These are phyloP conservation scores for Austroboletus novae-zelandiae DNA, from an alignment of 1,284 basidiomycete species.

Conservation along the genomic window DNA sequence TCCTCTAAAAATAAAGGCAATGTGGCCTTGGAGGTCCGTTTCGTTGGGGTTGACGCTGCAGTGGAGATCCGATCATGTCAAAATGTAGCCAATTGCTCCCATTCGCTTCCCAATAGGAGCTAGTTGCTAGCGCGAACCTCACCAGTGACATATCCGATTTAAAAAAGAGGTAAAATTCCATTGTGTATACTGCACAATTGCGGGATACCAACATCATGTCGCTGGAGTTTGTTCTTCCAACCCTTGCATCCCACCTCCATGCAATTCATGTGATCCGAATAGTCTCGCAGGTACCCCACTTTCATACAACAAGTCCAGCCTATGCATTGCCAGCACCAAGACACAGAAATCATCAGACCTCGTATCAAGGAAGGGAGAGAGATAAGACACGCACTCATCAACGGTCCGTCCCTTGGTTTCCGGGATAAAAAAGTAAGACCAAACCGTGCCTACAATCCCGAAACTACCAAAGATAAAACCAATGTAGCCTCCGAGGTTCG, in stretches of 20 bases:
- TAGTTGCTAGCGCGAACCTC: too few species aligned
- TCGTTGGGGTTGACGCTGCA: too few species aligned
- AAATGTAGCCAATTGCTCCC: too few species aligned
- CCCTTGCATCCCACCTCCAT: not conserved
- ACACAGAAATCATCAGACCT: not conserved
- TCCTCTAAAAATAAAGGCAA: too few species aligned
- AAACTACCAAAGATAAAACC: constrained; percentile 31
- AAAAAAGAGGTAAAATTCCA: too few species aligned
- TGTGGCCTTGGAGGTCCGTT: too few species aligned
- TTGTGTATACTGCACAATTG: too few species aligned
- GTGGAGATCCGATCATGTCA: too few species aligned
- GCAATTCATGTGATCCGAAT: constrained; percentile 17
- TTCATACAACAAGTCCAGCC: constrained; percentile 28
- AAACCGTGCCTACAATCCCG: constrained; percentile 19
- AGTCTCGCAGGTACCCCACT: constrained; percentile 17
- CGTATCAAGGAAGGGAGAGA: not conserved
- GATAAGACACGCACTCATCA: constrained; percentile 23
- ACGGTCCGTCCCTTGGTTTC: constrained; percentile 31
- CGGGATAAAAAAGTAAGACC: constrained; percentile 27
- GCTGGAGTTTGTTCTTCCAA: too few species aligned
- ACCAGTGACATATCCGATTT: too few species aligned
- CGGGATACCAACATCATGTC: too few species aligned
- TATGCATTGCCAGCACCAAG: not conserved
- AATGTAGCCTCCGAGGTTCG: constrained; percentile 28
- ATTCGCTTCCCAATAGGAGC: too few species aligned